These are phyloP conservation scores for Paraphaeosphaeria minitans DNA, from an alignment of 2,329 filamentous ascomycete genomes.

Conservation along the genomic window DNA sequence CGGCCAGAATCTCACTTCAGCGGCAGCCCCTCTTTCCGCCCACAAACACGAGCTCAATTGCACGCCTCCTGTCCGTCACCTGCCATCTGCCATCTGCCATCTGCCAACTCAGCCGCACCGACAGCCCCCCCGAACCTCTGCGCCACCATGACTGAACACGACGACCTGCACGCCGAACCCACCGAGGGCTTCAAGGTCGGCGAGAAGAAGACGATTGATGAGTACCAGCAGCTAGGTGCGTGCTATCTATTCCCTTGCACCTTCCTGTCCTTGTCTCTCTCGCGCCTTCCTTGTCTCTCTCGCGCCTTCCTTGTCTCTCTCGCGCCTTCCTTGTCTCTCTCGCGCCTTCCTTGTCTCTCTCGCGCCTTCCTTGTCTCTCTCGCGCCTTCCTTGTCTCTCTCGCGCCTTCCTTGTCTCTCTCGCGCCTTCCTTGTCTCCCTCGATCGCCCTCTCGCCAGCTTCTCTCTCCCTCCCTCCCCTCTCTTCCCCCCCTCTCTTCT, in stretches of 20 bases:
- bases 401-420: not conserved
- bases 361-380: no score
- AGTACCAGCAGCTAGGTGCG: conserved; percentile 93
- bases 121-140: not conserved
- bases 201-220: conserved; percentile 96
- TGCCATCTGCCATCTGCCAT: conserved; percentile 10
- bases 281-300: no score
- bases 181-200: conserved; percentile 98
- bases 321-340: no score
- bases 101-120: conserved; percentile 14
- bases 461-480: conserved; percentile 5
- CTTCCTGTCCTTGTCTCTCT: no score
- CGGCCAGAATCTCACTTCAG: conserved; percentile 7
- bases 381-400: not conserved
- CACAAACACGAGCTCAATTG: conserved; percentile 8
- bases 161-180: conserved; percentile 84
- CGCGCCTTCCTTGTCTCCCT: not conserved
- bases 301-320: no score
- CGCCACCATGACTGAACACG: conserved; percentile 50
- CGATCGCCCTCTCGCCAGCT: not conserved
- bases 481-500: no score
- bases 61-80: conserved; percentile 1
- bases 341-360: no score
- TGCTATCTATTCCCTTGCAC: conserved; percentile 24
- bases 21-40: conserved; percentile 14